These are phyloP conservation scores for Fomes fomentarius DNA, from an alignment of 1,284 basidiomycete genomes.

Conservation along the genomic window DNA sequence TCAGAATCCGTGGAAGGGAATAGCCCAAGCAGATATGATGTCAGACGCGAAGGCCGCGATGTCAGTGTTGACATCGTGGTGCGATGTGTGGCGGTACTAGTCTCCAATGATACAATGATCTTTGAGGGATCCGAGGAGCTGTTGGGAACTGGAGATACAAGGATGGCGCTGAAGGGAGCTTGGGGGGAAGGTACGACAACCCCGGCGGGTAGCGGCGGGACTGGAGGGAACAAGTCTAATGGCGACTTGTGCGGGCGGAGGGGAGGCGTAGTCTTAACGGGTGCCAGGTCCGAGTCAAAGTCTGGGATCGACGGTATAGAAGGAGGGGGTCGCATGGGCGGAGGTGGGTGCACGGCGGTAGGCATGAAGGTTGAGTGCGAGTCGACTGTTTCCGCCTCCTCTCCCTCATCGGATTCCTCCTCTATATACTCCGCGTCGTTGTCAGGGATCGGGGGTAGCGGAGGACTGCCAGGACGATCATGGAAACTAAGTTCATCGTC, in stretches of 20 bases:
- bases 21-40: constrained; percentile 57
- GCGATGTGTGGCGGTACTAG: constrained; percentile 62
- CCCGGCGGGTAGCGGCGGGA: constrained; percentile 40
- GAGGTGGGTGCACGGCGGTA: constrained; percentile 40
- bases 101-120: constrained; percentile 71
- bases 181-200: constrained; percentile 39
- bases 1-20: constrained; percentile 43
- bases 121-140: constrained; percentile 55
- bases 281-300: constrained; percentile 19
- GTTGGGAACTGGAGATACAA: constrained; percentile 61
- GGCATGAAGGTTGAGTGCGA: constrained; percentile 37
- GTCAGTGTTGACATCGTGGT: constrained; percentile 67
- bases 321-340: constrained; percentile 31
- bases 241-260: constrained; percentile 47
- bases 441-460: constrained; percentile 56
- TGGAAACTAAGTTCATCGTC: constrained; percentile 23
- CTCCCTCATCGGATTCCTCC: constrained; percentile 15
- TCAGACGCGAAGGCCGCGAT: constrained; percentile 68
- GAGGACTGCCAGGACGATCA: constrained; percentile 47
- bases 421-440: constrained; percentile 23
- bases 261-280: constrained; percentile 18
- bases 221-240: constrained; percentile 41
- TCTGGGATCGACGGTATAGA: constrained; percentile 25
- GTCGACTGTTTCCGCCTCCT: constrained; percentile 14
- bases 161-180: constrained; percentile 64